Percentiles rank a stretch among this genome's conserved stretches.
phyloP scores from a whole-genome alignment of 148 eudicot species.

The Rhododendron molle region DNA sequence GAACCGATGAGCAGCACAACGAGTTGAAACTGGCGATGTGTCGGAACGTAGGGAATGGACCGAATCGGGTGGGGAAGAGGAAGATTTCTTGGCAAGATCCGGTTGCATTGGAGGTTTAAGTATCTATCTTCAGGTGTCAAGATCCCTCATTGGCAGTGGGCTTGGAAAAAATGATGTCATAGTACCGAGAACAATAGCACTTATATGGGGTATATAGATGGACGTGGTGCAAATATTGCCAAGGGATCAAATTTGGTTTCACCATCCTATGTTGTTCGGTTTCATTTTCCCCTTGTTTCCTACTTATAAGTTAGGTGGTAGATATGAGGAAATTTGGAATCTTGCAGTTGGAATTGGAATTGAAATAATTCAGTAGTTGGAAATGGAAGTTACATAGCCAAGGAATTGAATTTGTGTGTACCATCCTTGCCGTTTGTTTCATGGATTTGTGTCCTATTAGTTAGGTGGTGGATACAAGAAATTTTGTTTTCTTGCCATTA shows the following conservation, averaged over 20 bases:
- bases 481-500: not conserved
- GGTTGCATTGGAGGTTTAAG: slow-evolving; percentile 32
- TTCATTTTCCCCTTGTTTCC: not conserved
- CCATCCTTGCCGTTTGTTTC: not conserved
- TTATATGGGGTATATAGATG: not conserved
- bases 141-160: not conserved
- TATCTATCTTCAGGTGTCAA: not conserved
- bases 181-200: too few relatives aligned
- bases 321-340: not conserved
- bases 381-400: not conserved
- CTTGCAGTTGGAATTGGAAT: not conserved
- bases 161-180: not conserved
- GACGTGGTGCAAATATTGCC: not conserved
- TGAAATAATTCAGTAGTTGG: not conserved
- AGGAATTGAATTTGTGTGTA: not conserved
- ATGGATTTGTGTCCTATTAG: not conserved
- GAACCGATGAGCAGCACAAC: slow-evolving; percentile 21
- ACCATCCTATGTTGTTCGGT: not conserved
- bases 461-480: not conserved
- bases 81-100: slow-evolving; percentile 51
- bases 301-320: not conserved
- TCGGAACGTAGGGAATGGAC: slow-evolving; percentile 35
- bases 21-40: slow-evolving; percentile 34
- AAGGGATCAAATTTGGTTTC: not conserved
- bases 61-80: slow-evolving; percentile 29